Percentiles rank a stretch among this genome's conserved stretches.
These are phyloP conservation scores for Decorospora gaudefroyi DNA, from an alignment of 2,329 filamentous ascomycete species.

Conservation along the genomic window DNA sequence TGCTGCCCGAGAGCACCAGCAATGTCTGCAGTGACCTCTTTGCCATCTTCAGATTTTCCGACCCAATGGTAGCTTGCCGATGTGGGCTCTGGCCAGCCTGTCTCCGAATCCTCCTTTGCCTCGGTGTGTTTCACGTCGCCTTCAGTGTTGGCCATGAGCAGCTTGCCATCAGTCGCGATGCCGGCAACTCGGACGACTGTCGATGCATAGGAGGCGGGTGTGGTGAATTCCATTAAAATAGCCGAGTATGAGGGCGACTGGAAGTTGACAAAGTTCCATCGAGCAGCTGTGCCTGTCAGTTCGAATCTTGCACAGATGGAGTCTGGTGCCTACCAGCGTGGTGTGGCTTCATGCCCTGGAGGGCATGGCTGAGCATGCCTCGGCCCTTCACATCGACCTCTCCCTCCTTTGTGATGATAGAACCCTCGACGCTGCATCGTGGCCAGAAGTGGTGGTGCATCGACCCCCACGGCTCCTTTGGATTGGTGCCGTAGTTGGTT, in stretches of 20 bases:
- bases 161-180: constrained; percentile 78
- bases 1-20: constrained; percentile 70
- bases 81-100: constrained; percentile 86
- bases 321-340: constrained; percentile 68
- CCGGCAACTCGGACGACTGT: constrained; percentile 83
- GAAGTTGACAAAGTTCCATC: constrained; percentile 94
- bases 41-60: constrained; percentile 76
- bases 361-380: constrained; percentile 78
- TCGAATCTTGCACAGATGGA: background rate
- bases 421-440: constrained; percentile 78
- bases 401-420: constrained; percentile 79
- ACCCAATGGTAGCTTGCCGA: constrained; percentile 76
- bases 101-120: constrained; percentile 75
- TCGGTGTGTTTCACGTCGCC: constrained; percentile 71
- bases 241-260: constrained; percentile 86
- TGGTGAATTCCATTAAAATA: constrained; percentile 93
- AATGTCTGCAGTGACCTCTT: constrained; percentile 69
- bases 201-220: constrained; percentile 87
- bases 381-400: constrained; percentile 80
- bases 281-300: constrained; percentile 60
- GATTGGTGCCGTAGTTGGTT: constrained; percentile 84
- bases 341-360: constrained; percentile 99
- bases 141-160: constrained; percentile 71
- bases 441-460: constrained; percentile 98
- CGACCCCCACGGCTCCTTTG: constrained; percentile 81